These are phyloP conservation scores for Lasiosphaeris hirsuta DNA, from an alignment of 495 filamentous ascomycete genomes.

Conservation along the genomic window DNA sequence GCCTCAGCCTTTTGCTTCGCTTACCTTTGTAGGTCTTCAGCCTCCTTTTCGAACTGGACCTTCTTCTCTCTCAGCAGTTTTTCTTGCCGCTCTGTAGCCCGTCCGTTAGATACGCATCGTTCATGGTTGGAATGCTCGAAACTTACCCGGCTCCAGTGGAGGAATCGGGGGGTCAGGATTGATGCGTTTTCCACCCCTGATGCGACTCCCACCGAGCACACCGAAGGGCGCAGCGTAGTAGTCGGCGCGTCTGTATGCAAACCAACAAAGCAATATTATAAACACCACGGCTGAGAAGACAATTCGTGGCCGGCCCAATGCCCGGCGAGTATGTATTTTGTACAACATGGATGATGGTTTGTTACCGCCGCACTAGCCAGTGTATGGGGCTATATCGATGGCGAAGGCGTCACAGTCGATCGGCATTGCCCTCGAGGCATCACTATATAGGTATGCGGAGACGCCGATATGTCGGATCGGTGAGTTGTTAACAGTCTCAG, in stretches of 20 bases:
- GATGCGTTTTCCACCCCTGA: not conserved
- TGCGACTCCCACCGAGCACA: not conserved
- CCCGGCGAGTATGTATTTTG: not conserved
- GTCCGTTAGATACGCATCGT: not conserved
- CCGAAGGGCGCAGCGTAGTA: too few species aligned
- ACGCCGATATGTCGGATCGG: too few species aligned
- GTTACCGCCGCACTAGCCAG: too few species aligned
- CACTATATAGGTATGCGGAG: too few species aligned
- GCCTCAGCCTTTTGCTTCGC: conserved; percentile 8
- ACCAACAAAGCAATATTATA: not conserved
- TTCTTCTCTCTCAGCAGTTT: conserved; percentile 5
- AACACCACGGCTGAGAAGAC: not conserved
- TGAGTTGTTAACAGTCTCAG: too few species aligned
- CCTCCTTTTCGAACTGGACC: conserved; percentile 40
- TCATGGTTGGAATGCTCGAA: too few species aligned
- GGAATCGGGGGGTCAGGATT: not conserved
- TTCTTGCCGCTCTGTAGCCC: not conserved
- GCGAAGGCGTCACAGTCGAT: too few species aligned
- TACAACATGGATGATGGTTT: not conserved
- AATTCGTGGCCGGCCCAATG: not conserved
- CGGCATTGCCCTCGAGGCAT: too few species aligned
- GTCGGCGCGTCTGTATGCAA: not conserved
- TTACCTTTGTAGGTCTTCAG: conserved; percentile 37
- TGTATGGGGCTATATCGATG: too few species aligned
- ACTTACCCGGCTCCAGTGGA: not conserved